Evolutionary conservation across 2,329 filamentous ascomycete genomes (phyloP), one percentile per base, ranked within the genome.

Genomic region (Trichoderma lentiforme): DNA sequence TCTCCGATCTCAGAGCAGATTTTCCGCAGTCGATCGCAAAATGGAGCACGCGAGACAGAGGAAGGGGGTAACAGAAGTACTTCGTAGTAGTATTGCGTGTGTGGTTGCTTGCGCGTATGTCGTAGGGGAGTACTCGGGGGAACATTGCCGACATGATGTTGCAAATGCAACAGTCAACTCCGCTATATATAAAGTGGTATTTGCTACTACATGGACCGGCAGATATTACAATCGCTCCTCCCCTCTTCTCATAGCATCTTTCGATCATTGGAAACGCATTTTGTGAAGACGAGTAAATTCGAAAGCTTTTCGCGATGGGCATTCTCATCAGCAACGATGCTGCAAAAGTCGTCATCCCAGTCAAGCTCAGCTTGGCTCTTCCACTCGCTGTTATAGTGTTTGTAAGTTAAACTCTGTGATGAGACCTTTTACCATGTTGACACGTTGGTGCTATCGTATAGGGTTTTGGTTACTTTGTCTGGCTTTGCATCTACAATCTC

Each of bases 391-490:
- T 43, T 3, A 2, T 62, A 32, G 26, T 18, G 14, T 28, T 70
- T 28, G 66, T 70, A 70, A 24, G 47, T 70, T 21, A 3, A 21
- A 14, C 1, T 18, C 14, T 12, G 24, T 21, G 14, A 15, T n/a
- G 5, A 11, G 6, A 2, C 15, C 30, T 2, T 30, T n/a, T 4
- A n/a, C 3, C 2, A 7, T 30, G 6, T 36, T n/a, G 11, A 24
- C 21, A 32, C 2, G 30, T 30, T 30, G 18, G 15, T 12, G 18
- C 14, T 11, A 30, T 60, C 14, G 2, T 36, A 7, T 36, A 74
- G 74, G 30, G 74, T 64, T 32, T 72, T n/a, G 64, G 64, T 3
- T 72, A 72, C 32, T 15, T 62, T 7, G 11, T 62, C 15, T 72
- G 70, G 70, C 14, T 12, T 4, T 47, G n/a, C 12, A 57, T 69